Evolutionary conservation across 2,329 filamentous ascomycete species (phyloP).

Genomic region (Talaromyces sp.): DNA sequence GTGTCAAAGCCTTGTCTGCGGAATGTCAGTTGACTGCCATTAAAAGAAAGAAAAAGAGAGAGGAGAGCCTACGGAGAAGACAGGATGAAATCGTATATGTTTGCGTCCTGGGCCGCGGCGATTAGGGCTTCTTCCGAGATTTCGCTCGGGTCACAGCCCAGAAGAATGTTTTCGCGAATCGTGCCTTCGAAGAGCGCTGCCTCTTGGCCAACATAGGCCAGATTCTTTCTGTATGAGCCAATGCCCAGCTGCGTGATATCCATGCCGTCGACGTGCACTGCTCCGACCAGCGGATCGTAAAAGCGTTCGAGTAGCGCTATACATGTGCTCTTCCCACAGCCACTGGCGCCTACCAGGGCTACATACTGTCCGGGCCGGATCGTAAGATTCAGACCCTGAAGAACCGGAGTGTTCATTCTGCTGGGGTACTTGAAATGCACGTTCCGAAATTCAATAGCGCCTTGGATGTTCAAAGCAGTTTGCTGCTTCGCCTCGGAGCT

Average conservation of each 20-base stretch:
- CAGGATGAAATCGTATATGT: constrained; percentile 86
- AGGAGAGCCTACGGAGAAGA: constrained; percentile 26
- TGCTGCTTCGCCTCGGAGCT: constrained; percentile 7
- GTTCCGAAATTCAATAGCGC: constrained; percentile 36
- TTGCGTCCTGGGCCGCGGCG: constrained; percentile 72
- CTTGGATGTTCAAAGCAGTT: background rate
- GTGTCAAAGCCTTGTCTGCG: constrained; percentile 61
- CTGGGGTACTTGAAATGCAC: constrained; percentile 33
- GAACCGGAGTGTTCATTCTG: constrained; percentile 15
- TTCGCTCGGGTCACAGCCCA: constrained; percentile 70
- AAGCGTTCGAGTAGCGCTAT: constrained; percentile 57
- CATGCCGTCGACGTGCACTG: constrained; percentile 59
- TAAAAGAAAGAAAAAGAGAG: constrained; percentile 43
- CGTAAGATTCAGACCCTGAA: constrained; percentile 16
- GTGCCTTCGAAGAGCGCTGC: constrained; percentile 84
- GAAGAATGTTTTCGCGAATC: constrained; percentile 81
- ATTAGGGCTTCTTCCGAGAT: constrained; percentile 60
- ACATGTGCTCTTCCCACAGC: constrained; percentile 62
- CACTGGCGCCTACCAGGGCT: constrained; percentile 51
- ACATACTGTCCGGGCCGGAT: constrained; percentile 48
- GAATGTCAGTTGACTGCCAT: constrained; percentile 41
- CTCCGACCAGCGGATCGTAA: constrained; percentile 61
- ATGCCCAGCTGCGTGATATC: constrained; percentile 57
- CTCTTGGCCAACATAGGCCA: constrained; percentile 88
- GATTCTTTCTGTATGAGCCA: constrained; percentile 57